Percentiles rank a stretch among this genome's conserved stretches.
phyloP scores from a whole-genome alignment of 129 eudicot genomes.

The Calendula officinalis region DNA sequence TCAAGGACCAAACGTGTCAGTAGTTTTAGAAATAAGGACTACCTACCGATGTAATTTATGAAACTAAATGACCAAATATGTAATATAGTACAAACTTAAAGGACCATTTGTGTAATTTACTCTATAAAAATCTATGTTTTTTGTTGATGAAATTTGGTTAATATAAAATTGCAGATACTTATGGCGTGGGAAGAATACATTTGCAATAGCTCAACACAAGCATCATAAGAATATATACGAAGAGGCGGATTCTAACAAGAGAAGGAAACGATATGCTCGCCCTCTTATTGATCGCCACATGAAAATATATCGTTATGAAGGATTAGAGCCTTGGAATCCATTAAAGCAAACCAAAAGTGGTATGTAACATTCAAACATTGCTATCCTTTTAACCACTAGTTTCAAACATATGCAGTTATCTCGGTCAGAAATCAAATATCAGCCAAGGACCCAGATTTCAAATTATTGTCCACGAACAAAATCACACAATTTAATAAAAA shows the following conservation, averaged over 20 bases:
- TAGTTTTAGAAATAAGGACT: too few species aligned
- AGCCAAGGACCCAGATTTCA: too few species aligned
- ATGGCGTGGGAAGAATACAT: constrained; percentile 97
- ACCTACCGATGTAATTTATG: too few species aligned
- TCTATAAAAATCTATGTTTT: background rate
- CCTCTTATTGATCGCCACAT: constrained; percentile 93
- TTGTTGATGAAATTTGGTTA: background rate
- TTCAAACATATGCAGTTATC: too few species aligned
- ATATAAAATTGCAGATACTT: constrained; percentile 55
- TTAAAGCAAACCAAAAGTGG: constrained; percentile 69
- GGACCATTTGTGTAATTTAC: too few species aligned
- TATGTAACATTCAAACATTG: constrained; percentile 26
- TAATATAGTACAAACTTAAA: too few species aligned
- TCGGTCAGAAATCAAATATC: too few species aligned
- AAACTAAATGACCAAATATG: too few species aligned
- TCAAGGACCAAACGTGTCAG: too few species aligned
- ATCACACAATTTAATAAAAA: too few species aligned
- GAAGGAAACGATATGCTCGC: constrained; percentile 95
- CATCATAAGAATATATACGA: constrained; percentile 82
- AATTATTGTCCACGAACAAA: too few species aligned
- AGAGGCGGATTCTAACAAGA: constrained; percentile 98
- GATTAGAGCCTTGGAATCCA: constrained; percentile 85
- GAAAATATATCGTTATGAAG: constrained; percentile 87
- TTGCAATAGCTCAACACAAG: constrained; percentile 97
- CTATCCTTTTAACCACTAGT: background rate